Conservation (phyloP, 108 stramenopile genomes). For the Pseudonitzschia delicatissima region DNA sequence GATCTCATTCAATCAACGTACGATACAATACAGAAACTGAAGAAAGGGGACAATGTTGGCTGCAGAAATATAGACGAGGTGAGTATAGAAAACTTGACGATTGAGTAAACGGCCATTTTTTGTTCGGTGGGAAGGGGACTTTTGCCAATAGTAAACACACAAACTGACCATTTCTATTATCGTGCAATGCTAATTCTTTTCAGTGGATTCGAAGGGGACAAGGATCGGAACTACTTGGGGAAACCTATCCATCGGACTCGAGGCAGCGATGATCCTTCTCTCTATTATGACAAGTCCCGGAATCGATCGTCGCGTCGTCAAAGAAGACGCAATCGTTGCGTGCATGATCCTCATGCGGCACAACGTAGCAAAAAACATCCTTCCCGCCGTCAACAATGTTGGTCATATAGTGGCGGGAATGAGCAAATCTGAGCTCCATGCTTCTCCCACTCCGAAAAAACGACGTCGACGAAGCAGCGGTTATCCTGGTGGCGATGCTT, state of each 20-base stretch:
- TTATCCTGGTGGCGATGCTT: constrained; percentile 22
- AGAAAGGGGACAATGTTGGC: background rate
- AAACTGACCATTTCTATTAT: background rate
- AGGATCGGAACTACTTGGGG: constrained; percentile 11
- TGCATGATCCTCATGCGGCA: constrained; percentile 73
- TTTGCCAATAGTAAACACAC: background rate
- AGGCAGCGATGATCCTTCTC: constrained; percentile 76
- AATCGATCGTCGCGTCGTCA: constrained; percentile 74
- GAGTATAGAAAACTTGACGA: constrained; percentile 8
- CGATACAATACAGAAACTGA: constrained; percentile 14
- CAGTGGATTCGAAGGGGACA: constrained; percentile 23
- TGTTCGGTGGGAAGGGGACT: background rate
- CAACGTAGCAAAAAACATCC: constrained; percentile 65
- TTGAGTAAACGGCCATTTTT: too few relatives aligned
- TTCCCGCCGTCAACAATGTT: constrained; percentile 65
- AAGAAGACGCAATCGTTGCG: constrained; percentile 82
- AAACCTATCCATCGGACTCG: constrained; percentile 41
- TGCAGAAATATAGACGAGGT: constrained; percentile 17
- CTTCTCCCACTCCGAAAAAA: constrained; percentile 29
- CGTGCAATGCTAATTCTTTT: background rate
- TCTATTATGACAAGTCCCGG: constrained; percentile 73
- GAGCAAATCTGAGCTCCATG: constrained; percentile 2
- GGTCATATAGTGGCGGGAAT: constrained; percentile 53
- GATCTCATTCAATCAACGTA: constrained; percentile 37
- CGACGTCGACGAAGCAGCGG: constrained; percentile 22